Conservation (phyloP, 805 yeast species). For the Kluyveromyces dobzhanskii region DNA sequence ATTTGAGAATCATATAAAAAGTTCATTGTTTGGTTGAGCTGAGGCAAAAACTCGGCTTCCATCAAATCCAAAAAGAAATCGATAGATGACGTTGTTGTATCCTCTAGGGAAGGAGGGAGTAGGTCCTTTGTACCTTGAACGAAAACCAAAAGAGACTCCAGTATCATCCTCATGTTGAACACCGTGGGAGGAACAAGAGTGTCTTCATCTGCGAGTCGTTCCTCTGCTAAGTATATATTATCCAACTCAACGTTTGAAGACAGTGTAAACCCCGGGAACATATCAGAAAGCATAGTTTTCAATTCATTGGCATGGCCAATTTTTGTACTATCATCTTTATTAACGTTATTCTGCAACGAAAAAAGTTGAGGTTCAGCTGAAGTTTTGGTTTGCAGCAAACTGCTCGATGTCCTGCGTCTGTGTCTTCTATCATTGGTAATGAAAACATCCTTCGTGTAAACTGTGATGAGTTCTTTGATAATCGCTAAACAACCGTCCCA, state of each 20-base stretch:
- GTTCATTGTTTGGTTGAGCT: constrained; percentile 48
- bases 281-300: constrained; percentile 41
- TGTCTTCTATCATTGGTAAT: neutral
- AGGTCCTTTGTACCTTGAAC: constrained; percentile 47
- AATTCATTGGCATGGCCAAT: constrained; percentile 35
- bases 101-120: constrained; percentile 25
- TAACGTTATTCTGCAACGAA: constrained; percentile 22
- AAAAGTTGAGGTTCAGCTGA: constrained; percentile 10
- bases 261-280: constrained; percentile 61
- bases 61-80: constrained; percentile 56
- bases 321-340: constrained; percentile 13
- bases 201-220: constrained; percentile 49
- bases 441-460: constrained; percentile 4
- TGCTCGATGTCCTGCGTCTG: constrained; percentile 10
- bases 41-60: constrained; percentile 54
- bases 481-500: constrained; percentile 40
- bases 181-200: constrained; percentile 61
- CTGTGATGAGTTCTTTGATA: constrained; percentile 28
- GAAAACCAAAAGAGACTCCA: constrained; percentile 66
- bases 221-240: constrained; percentile 51
- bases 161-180: constrained; percentile 69
- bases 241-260: constrained; percentile 28
- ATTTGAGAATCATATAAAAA: constrained; percentile 42
- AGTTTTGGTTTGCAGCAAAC: neutral
- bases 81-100: constrained; percentile 26